A percentile compares a stretch with the other conserved stretches of the same genome.
phyloP scores from a whole-genome alignment of 345 rosid species.

The Firmiana major region DNA sequence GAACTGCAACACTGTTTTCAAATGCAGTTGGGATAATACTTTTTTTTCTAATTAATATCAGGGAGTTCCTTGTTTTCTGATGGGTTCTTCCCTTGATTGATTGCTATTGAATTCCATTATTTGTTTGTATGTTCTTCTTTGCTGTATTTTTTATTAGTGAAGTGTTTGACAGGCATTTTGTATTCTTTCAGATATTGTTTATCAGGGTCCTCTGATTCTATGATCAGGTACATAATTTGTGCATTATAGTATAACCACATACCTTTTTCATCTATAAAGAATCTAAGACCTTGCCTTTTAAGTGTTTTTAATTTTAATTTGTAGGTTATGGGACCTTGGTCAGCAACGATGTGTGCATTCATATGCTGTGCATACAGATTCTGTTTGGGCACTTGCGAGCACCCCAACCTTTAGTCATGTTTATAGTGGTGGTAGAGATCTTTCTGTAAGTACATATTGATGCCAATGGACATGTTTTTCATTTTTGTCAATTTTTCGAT shows the following conservation, averaged over 20 bases:
- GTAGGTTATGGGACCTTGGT: conserved; percentile 98
- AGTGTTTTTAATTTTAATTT: conserved; percentile 25
- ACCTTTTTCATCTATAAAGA: conserved; percentile 10
- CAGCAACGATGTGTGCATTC: conserved; percentile 99
- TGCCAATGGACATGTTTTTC: neutral
- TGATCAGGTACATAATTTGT: conserved; percentile 73
- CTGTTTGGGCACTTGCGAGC: conserved; percentile 99
- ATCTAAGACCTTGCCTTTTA: conserved; percentile 14
- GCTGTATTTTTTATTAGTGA: neutral
- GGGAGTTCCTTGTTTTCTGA: neutral
- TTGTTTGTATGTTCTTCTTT: neutral
- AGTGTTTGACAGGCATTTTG: conserved; percentile 12
- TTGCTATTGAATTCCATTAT: neutral
- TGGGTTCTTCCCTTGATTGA: neutral
- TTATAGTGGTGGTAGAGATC: conserved; percentile 99
- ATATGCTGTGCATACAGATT: conserved; percentile 99
- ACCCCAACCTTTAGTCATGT: conserved; percentile 90
- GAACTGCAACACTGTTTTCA: neutral
- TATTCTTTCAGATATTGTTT: conserved; percentile 76
- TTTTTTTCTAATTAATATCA: neutral
- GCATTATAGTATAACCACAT: conserved; percentile 8
- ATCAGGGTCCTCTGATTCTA: conserved; percentile 98
- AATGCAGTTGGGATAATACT: neutral
- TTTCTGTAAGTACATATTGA: conserved; percentile 64
- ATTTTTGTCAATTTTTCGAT: conserved; percentile 2